These are phyloP conservation scores for Dissoconium aciculare DNA, from an alignment of 2,329 filamentous ascomycete species.

Conservation along the genomic window DNA sequence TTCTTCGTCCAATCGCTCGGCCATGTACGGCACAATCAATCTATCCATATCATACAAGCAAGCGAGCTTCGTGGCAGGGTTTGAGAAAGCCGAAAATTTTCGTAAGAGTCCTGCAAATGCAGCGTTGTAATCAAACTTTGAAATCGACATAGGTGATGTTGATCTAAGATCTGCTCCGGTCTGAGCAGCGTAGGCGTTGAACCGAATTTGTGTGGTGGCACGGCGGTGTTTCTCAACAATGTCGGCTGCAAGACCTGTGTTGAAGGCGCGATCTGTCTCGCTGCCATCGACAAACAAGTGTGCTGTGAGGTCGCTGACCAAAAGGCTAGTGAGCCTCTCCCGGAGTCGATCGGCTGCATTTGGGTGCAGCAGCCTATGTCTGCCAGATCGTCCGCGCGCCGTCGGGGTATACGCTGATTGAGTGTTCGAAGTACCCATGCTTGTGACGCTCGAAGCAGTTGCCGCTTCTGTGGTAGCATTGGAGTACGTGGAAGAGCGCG, in stretches of 20 bases:
- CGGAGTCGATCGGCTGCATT: conserved; percentile 29
- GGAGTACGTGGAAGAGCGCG: conserved; percentile 71
- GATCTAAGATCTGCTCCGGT: neutral
- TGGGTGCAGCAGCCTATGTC: conserved; percentile 30
- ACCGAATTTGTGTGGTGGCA: conserved; percentile 3
- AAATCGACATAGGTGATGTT: conserved; percentile 2
- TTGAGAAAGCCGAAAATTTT: conserved; percentile 79
- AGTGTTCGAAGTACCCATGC: conserved; percentile 29
- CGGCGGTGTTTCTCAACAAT: conserved; percentile 15
- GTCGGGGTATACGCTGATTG: conserved; percentile 8
- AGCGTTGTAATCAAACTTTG: conserved; percentile 43
- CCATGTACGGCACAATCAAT: conserved; percentile 30
- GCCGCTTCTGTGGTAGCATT: conserved; percentile 57
- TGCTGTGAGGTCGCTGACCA: conserved; percentile 79
- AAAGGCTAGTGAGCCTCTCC: conserved; percentile 64
- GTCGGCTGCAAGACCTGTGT: conserved; percentile 39
- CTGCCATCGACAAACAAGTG: conserved; percentile 77
- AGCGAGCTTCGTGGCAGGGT: conserved; percentile 72
- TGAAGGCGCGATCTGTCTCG: conserved; percentile 84
- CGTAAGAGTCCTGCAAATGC: conserved; percentile 67
- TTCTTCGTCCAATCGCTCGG: conserved; percentile 4
- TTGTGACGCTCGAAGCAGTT: conserved; percentile 48
- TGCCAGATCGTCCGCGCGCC: conserved; percentile 2
- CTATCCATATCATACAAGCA: conserved; percentile 70
- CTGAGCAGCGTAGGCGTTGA: neutral